These are phyloP conservation scores for Trichocladium uniseriatum DNA, from an alignment of 495 filamentous ascomycete species.

Conservation along the genomic window DNA sequence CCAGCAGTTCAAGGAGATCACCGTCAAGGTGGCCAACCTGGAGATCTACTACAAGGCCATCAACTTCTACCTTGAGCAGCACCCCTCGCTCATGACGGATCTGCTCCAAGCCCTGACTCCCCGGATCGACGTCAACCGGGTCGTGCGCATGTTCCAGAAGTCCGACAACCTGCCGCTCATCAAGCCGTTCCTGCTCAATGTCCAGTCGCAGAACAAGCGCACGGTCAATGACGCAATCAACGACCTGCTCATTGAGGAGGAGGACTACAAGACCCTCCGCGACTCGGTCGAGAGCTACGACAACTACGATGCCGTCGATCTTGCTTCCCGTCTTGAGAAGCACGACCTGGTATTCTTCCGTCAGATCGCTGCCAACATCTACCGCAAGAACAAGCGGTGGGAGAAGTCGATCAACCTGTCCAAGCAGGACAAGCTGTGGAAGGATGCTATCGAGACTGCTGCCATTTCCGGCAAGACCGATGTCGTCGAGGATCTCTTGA, in stretches of 20 bases:
- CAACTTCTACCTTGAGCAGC: constrained; percentile 96
- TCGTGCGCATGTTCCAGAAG: constrained; percentile 96
- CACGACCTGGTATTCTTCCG: constrained; percentile 99
- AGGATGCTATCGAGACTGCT: constrained; percentile 97
- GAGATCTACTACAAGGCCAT: constrained; percentile 98
- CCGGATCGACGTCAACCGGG: constrained; percentile 95
- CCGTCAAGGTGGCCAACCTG: constrained; percentile 95
- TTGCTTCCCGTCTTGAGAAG: constrained; percentile 87
- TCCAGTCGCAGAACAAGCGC: constrained; percentile 95
- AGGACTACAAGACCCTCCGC: constrained; percentile 96
- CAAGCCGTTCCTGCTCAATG: constrained; percentile 97
- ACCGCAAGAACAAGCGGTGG: constrained; percentile 99
- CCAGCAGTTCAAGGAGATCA: constrained; percentile 98
- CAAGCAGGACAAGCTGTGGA: constrained; percentile 99
- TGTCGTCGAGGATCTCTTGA: constrained; percentile 88
- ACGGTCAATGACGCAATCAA: constrained; percentile 98
- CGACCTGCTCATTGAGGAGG: constrained; percentile 95
- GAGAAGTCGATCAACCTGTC: constrained; percentile 97
- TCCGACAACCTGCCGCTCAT: constrained; percentile 97
- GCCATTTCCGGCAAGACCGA: constrained; percentile 88
- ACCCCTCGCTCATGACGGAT: constrained; percentile 90
- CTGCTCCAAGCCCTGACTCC: constrained; percentile 84
- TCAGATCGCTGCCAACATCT: constrained; percentile 96
- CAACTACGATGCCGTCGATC: constrained; percentile 96
- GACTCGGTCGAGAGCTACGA: constrained; percentile 98